phyloP scores from a whole-genome alignment of 116 monocot genomes.

The Zostera marina region DNA sequence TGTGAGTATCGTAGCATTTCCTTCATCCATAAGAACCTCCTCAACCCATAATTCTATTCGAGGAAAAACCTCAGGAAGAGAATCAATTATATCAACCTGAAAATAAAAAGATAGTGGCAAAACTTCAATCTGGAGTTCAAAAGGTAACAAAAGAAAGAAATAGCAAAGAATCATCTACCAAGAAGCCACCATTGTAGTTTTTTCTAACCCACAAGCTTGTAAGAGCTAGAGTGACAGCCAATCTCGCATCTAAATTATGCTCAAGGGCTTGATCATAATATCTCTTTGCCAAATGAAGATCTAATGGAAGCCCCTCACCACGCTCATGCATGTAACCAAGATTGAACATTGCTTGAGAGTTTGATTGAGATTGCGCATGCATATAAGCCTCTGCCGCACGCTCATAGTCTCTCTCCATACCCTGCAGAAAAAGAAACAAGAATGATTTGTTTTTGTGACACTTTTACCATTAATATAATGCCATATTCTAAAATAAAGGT shows the following conservation, averaged over 20 bases:
- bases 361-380: slow-evolving; percentile 75
- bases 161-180: slow-evolving; percentile 39
- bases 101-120: slow-evolving; percentile 4
- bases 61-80: slow-evolving; percentile 58
- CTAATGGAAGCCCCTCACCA: slow-evolving; percentile 77
- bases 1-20: slow-evolving; percentile 72
- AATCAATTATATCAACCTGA: slow-evolving; percentile 75
- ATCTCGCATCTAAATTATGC: slow-evolving; percentile 50
- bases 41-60: slow-evolving; percentile 72
- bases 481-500: too few relatives aligned
- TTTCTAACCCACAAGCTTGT: slow-evolving; percentile 80
- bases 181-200: slow-evolving; percentile 45
- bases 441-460: background rate
- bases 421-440: slow-evolving; percentile 34
- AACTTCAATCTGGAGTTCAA: background rate
- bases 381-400: slow-evolving; percentile 90
- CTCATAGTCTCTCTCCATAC: slow-evolving; percentile 76
- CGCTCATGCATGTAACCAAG: slow-evolving; percentile 97
- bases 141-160: slow-evolving; percentile 4
- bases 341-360: slow-evolving; percentile 96
- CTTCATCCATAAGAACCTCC: slow-evolving; percentile 69
- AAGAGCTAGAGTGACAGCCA: slow-evolving; percentile 74
- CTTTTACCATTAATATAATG: background rate
- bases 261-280: slow-evolving; percentile 91
- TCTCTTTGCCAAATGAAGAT: slow-evolving; percentile 84